These are phyloP conservation scores for Tuber microsphaerosporum DNA, from an alignment of 495 filamentous ascomycete genomes.

Conservation along the genomic window DNA sequence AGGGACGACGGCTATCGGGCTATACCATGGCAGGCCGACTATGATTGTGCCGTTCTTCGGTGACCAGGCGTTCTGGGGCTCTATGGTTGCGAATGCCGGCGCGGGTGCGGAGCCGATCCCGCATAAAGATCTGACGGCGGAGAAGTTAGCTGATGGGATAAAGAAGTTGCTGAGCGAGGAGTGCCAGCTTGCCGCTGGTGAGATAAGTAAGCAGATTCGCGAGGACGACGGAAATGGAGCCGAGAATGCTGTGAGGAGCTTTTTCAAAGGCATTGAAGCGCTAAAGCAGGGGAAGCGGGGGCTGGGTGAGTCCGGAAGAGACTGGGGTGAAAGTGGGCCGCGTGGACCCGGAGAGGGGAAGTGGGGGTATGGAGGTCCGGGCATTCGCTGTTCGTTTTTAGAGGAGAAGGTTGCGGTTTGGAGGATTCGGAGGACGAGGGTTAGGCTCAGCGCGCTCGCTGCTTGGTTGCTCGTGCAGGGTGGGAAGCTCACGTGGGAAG, in stretches of 20 bases:
- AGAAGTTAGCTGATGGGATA: slow-evolving; percentile 63
- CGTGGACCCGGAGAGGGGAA: slow-evolving; percentile 38
- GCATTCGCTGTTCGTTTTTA: slow-evolving; percentile 64
- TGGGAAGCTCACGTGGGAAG: slow-evolving; percentile 55
- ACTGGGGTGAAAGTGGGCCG: slow-evolving; percentile 33
- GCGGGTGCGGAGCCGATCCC: slow-evolving; percentile 68
- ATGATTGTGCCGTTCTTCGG: slow-evolving; percentile 66
- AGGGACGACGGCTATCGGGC: slow-evolving; percentile 59
- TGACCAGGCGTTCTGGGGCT: slow-evolving; percentile 76
- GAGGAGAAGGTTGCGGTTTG: slow-evolving; percentile 61
- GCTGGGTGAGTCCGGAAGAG: slow-evolving; percentile 25
- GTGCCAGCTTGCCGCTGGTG: slow-evolving; percentile 51
- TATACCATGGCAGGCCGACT: slow-evolving; percentile 58
- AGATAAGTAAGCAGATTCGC: slow-evolving; percentile 50
- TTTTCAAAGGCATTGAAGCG: slow-evolving; percentile 52
- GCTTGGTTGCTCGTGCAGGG: slow-evolving; percentile 57
- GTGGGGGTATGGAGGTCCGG: slow-evolving; percentile 42
- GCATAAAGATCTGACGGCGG: slow-evolving; percentile 58
- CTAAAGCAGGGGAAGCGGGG: slow-evolving; percentile 28
- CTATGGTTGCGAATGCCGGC: slow-evolving; percentile 58
- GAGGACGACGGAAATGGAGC: slow-evolving; percentile 66
- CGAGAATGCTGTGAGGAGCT: slow-evolving; percentile 60
- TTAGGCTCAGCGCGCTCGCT: slow-evolving; percentile 59
- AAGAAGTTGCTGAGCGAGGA: slow-evolving; percentile 56
- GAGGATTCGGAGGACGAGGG: slow-evolving; percentile 53